Percentiles rank a stretch among this genome's conserved stretches.
These are phyloP conservation scores for Lodderomyces parapsilosis DNA, from an alignment of 1,139 yeast species.

Conservation along the genomic window DNA sequence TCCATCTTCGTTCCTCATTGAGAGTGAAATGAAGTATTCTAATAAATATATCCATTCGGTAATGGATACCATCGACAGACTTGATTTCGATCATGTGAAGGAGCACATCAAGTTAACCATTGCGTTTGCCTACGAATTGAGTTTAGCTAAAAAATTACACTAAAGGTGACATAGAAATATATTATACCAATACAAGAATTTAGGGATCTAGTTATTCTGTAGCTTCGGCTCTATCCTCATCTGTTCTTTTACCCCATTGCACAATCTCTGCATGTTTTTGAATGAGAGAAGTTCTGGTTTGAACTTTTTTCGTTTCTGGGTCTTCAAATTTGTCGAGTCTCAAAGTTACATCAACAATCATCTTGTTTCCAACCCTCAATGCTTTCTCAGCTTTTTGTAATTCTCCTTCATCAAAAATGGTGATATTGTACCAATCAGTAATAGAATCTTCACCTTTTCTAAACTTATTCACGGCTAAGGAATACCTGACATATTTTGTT, in stretches of 20 bases:
- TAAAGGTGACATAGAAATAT: not conserved
- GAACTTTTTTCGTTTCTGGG: slow-evolving; percentile 23
- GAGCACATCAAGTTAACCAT: slow-evolving; percentile 77
- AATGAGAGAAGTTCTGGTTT: slow-evolving; percentile 30
- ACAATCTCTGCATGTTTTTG: slow-evolving; percentile 41
- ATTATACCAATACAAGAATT: not conserved
- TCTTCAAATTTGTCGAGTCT: slow-evolving; percentile 35
- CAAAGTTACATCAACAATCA: slow-evolving; percentile 44
- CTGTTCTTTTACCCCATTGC: slow-evolving; percentile 36
- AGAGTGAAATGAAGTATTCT: slow-evolving; percentile 61
- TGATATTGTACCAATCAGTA: slow-evolving; percentile 45
- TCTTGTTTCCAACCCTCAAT: slow-evolving; percentile 42
- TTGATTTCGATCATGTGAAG: slow-evolving; percentile 72
- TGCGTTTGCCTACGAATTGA: slow-evolving; percentile 70
- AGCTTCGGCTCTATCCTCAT: slow-evolving; percentile 17
- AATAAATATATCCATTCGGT: slow-evolving; percentile 75
- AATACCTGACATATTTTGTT: slow-evolving; percentile 37
- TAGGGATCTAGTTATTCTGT: slow-evolving; percentile 8
- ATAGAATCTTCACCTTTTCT: slow-evolving; percentile 27
- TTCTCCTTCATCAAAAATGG: slow-evolving; percentile 43
- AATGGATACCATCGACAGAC: slow-evolving; percentile 76
- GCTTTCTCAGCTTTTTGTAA: slow-evolving; percentile 33
- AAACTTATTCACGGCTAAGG: slow-evolving; percentile 45
- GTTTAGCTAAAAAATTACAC: slow-evolving; percentile 23
- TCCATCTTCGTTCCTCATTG: slow-evolving; percentile 82